Percentiles rank a stretch among this genome's conserved stretches.
Conservation (phyloP, 768 basidiomycete genomes). For the Postia placenta region DNA sequence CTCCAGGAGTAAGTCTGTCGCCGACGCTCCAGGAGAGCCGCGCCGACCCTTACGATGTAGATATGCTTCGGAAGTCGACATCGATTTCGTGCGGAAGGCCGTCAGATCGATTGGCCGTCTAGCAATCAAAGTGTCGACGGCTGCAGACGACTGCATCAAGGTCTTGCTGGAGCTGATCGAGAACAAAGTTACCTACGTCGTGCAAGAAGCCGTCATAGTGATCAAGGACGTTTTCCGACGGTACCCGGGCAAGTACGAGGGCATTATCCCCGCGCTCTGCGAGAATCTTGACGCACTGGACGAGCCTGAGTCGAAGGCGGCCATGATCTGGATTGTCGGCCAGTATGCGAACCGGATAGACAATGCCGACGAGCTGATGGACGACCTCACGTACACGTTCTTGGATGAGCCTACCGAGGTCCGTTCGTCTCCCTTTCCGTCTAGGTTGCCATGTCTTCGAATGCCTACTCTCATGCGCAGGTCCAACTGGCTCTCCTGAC, state of each 20-base stretch:
- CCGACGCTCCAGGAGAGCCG: neutral
- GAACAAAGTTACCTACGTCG: conserved; percentile 92
- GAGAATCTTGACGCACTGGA: conserved; percentile 88
- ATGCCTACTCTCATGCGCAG: conserved; percentile 32
- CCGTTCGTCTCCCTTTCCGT: conserved; percentile 15
- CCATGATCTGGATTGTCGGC: conserved; percentile 97
- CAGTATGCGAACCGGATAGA: conserved; percentile 95
- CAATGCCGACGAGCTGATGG: conserved; percentile 91
- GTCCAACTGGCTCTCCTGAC: conserved; percentile 95
- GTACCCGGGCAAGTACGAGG: conserved; percentile 96
- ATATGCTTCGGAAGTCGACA: conserved; percentile 96
- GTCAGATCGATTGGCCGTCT: conserved; percentile 95
- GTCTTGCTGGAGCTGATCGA: conserved; percentile 82
- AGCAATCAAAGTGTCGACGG: conserved; percentile 93
- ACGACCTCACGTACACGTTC: conserved; percentile 85
- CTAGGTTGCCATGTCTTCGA: neutral
- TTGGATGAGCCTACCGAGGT: conserved; percentile 94
- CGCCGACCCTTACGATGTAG: conserved; percentile 30
- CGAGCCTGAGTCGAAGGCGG: conserved; percentile 94
- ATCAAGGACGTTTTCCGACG: conserved; percentile 97
- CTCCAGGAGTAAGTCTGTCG: conserved; percentile 72
- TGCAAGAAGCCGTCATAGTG: conserved; percentile 95
- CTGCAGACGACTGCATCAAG: conserved; percentile 87
- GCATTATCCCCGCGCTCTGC: conserved; percentile 89
- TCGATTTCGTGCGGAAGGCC: conserved; percentile 97